phyloP scores from a whole-genome alignment of 1,139 yeast species.

The Debaryomyces robertsiae region DNA sequence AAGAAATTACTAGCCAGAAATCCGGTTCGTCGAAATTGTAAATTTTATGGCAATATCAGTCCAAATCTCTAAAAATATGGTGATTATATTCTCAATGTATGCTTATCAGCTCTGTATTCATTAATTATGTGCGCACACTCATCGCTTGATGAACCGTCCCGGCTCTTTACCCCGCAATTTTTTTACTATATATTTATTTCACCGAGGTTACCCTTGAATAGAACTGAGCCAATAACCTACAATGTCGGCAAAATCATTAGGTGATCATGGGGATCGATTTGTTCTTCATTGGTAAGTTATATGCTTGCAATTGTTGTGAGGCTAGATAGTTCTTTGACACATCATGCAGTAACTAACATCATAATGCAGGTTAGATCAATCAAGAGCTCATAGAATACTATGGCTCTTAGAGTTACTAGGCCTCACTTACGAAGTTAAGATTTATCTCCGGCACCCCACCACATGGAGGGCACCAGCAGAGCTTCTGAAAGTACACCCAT shows the following conservation, averaged over 20 bases:
- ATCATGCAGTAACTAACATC: no score
- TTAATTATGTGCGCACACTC: no score
- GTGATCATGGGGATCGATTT: slow-evolving; percentile 19
- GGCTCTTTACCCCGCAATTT: no score
- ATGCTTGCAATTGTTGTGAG: not conserved
- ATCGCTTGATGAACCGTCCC: no score
- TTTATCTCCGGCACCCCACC: slow-evolving; percentile 49
- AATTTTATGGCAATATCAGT: not conserved
- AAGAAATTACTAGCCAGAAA: slow-evolving; percentile 18
- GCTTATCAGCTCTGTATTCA: no score
- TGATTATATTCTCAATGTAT: no score
- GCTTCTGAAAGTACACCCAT: slow-evolving; percentile 54
- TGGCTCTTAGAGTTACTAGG: slow-evolving; percentile 59
- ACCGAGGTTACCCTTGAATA: no score
- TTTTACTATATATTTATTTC: no score
- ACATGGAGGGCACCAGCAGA: slow-evolving; percentile 49
- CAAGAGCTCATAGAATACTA: slow-evolving; percentile 55
- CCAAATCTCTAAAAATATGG: no score
- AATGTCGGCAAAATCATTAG: not conserved
- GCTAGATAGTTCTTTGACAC: not conserved
- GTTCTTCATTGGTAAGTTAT: slow-evolving; percentile 35
- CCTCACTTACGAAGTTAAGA: slow-evolving; percentile 52
- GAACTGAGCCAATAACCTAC: no score
- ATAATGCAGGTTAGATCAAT: slow-evolving; percentile 52
- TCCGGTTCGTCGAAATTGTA: slow-evolving; percentile 11